phyloP scores from a whole-genome alignment of 2,329 filamentous ascomycete genomes.

The Plectosphaerella plurivora region DNA sequence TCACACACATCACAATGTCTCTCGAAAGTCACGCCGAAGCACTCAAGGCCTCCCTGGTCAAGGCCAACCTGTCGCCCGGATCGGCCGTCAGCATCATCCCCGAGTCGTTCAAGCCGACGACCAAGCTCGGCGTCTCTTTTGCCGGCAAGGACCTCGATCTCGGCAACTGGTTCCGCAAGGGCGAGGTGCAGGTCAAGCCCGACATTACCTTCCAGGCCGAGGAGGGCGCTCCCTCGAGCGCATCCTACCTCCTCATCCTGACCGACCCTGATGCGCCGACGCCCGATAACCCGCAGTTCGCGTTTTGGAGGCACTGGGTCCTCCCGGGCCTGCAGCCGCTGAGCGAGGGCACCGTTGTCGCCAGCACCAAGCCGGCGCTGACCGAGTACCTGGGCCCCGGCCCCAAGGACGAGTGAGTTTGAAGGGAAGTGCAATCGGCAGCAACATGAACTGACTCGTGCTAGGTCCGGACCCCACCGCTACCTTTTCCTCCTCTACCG shows the following conservation, averaged over 20 bases:
- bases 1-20: conserved; percentile 2
- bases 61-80: conserved; percentile 34
- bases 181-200: conserved; percentile 30
- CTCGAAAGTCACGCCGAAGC: conserved; percentile 14
- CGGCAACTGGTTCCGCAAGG: conserved; percentile 34
- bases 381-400: conserved; percentile 40
- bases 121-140: conserved; percentile 31
- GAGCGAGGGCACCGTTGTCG: conserved; percentile 15
- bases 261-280: conserved; percentile 52
- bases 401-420: conserved; percentile 39
- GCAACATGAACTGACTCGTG: neutral
- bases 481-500: conserved; percentile 40
- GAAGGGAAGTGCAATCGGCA: neutral
- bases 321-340: conserved; percentile 32
- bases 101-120: conserved; percentile 33
- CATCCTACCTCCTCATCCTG: conserved; percentile 41
- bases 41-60: conserved; percentile 25
- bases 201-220: conserved; percentile 29
- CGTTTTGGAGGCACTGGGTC: conserved; percentile 52
- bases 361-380: conserved; percentile 25
- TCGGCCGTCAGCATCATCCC: conserved; percentile 34
- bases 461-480: conserved; percentile 41
- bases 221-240: conserved; percentile 18
- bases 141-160: conserved; percentile 25
- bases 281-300: conserved; percentile 49